phyloP scores from a whole-genome alignment of 2,329 filamentous ascomycete species.

The Penicillium sp. region DNA sequence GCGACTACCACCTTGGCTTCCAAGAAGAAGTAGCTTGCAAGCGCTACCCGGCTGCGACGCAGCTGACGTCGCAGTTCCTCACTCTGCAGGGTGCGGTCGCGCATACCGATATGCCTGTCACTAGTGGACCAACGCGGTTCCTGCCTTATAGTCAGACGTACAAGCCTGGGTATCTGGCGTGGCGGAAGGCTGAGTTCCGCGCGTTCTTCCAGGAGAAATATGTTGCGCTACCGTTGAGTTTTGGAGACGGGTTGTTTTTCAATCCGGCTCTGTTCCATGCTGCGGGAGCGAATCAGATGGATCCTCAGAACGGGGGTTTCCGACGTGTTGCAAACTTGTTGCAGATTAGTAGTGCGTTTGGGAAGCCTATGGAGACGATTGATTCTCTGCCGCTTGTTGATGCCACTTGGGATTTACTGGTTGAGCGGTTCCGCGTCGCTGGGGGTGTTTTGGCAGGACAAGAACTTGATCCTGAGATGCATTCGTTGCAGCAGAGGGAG shows the following conservation, averaged over 20 bases:
- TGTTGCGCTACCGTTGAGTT: conserved; percentile 52
- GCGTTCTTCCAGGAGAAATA: conserved; percentile 55
- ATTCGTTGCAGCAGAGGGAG: conserved; percentile 32
- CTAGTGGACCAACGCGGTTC: conserved; percentile 59
- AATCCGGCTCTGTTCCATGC: conserved; percentile 64
- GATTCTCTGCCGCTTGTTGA: conserved; percentile 54
- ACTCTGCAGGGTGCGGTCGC: conserved; percentile 64
- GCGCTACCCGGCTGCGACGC: conserved; percentile 52
- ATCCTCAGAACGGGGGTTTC: conserved; percentile 31
- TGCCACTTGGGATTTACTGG: conserved; percentile 54
- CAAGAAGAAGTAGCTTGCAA: conserved; percentile 50
- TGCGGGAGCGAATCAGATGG: conserved; percentile 55
- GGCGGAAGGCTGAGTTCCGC: conserved; percentile 53
- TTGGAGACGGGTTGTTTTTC: conserved; percentile 63
- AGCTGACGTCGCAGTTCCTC: conserved; percentile 56
- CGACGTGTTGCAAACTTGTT: conserved; percentile 60
- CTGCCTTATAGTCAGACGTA: conserved; percentile 61
- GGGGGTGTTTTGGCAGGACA: conserved; percentile 19
- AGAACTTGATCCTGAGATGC: conserved; percentile 11
- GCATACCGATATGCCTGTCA: conserved; percentile 59
- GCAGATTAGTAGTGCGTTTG: conserved; percentile 62
- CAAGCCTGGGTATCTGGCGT: conserved; percentile 58
- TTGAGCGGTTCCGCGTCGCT: conserved; percentile 47
- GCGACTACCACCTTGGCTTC: conserved; percentile 65
- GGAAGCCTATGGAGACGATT: conserved; percentile 63